Conservation (phyloP, 352 stramenopile genomes). For the Halophytophthora polymorphica region DNA sequence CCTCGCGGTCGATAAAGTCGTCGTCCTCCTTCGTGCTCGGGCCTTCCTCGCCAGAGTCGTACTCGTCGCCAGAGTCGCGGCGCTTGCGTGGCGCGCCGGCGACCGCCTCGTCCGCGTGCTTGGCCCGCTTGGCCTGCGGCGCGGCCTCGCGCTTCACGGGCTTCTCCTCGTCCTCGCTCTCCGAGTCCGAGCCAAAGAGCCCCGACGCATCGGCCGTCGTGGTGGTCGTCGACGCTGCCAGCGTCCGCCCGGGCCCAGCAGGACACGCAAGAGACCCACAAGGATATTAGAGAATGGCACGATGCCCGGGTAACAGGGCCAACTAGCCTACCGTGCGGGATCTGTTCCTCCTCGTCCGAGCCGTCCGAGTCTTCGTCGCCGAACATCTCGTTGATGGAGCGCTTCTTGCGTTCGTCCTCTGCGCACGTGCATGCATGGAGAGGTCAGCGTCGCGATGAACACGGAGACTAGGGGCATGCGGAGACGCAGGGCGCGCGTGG, state of each 20-base stretch:
- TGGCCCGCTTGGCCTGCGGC: slow-evolving; percentile 48
- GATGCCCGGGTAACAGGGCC: not conserved
- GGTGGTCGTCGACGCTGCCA: slow-evolving; percentile 26
- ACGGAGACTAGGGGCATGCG: not conserved
- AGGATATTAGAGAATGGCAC: not conserved
- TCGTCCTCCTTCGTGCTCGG: slow-evolving; percentile 77
- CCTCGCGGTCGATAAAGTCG: slow-evolving; percentile 86
- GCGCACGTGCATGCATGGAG: too few relatives aligned
- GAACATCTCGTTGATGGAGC: slow-evolving; percentile 88
- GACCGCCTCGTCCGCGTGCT: slow-evolving; percentile 24
- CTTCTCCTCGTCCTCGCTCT: slow-evolving; percentile 68
- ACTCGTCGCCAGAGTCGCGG: slow-evolving; percentile 54
- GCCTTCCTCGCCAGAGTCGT: slow-evolving; percentile 81
- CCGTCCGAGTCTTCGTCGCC: slow-evolving; percentile 80
- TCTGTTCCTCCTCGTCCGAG: slow-evolving; percentile 52
- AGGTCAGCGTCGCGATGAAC: not conserved
- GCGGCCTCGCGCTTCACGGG: slow-evolving; percentile 39
- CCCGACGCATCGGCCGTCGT: slow-evolving; percentile 72
- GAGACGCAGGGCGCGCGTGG: not conserved
- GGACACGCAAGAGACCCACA: slow-evolving; percentile 7
- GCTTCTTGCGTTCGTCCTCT: slow-evolving; percentile 83
- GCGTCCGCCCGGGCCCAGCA: not conserved
- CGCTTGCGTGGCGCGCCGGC: slow-evolving; percentile 17
- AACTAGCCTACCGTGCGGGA: slow-evolving; percentile 40
- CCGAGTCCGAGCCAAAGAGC: slow-evolving; percentile 86